Evolutionary conservation across 2,329 filamentous ascomycete genomes (phyloP), one percentile per base, ranked within the genome.

Genomic region (Lecanicillium sp.): DNA sequence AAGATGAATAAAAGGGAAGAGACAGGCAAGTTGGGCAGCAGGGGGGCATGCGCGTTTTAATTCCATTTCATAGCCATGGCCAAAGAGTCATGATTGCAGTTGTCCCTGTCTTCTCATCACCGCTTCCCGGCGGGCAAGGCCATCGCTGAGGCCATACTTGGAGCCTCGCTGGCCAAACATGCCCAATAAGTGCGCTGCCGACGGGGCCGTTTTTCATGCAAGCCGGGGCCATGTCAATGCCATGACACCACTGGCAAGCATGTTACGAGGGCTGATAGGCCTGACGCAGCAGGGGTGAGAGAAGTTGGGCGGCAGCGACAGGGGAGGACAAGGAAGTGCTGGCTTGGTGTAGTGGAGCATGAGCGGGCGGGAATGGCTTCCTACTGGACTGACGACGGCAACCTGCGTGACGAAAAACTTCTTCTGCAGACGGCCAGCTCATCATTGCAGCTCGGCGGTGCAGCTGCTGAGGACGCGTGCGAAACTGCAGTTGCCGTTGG

Each of bases 41-140:
- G 55, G 60, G 60, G 57, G 58, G 53, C 49, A 49, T 53, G 54
- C 53, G 58, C 58, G 53, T 61, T 64, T 63, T 63, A 62, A 61
- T 59, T 42, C 46, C 44, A 42, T 44, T 25, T 30, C 29, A 9
- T 8, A 13, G 13, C 8, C 25, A 7, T 27, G 7, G 29, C 12
- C 18, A 20, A 7, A 34, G 17, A 12, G 25, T 29, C 33, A 32
- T 12, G 22, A n/a, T n/a, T n/a, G n/a, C n/a, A n/a, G n/a, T n/a
- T n/a, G n/a, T n/a, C 39, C 19, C 22, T 28, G 19, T 29, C 29
- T 41, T 41, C 32, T 41, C 39, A 37, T 36, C 33, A 37, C 30
- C 18, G n/a, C n/a, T 33, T 20, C 22, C 36, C 25, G 36, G 39
- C 36, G n/a, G n/a, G n/a, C n/a, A n/a, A n/a, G n/a, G n/a, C n/a